Evolutionary conservation across 2,329 filamentous ascomycete genomes (phyloP).

Genomic region (Zymoseptoria crescenta): DNA sequence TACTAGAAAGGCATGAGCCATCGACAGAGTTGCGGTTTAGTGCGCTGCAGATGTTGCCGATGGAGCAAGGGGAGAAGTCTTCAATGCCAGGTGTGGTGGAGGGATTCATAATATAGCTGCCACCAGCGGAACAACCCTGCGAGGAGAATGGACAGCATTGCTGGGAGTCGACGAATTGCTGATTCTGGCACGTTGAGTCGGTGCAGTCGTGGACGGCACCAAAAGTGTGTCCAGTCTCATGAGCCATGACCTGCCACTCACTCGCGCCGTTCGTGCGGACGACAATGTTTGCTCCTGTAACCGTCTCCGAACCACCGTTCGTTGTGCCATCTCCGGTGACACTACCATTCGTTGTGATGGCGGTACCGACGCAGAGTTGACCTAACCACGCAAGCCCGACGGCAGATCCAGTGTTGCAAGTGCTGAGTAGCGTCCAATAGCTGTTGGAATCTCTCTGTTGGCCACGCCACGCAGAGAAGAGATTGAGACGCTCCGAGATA

Average conservation of each 20-base stretch:
- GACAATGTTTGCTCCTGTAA: conserved; percentile 83
- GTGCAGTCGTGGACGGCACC: conserved; percentile 93
- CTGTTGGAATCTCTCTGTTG: conserved; percentile 70
- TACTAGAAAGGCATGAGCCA: conserved; percentile 71
- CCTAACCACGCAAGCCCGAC: conserved; percentile 92
- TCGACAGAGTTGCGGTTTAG: conserved; percentile 70
- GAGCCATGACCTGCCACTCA: conserved; percentile 94
- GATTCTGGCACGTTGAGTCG: conserved; percentile 55
- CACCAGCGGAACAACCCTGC: conserved; percentile 63
- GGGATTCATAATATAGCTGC: conserved; percentile 92
- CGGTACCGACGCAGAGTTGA: conserved; percentile 63
- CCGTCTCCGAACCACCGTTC: conserved; percentile 53
- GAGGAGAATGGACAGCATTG: conserved; percentile 74
- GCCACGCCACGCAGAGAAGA: conserved; percentile 85
- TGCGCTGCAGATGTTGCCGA: conserved; percentile 91
- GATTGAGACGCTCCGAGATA: conserved; percentile 71
- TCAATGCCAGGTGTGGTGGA: conserved; percentile 67
- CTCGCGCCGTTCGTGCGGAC: conserved; percentile 59
- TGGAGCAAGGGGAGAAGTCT: conserved; percentile 75
- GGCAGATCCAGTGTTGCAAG: conserved; percentile 71
- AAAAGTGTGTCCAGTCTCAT: conserved; percentile 90
- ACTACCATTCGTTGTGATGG: conserved; percentile 39
- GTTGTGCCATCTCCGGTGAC: conserved; percentile 34
- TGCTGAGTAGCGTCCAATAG: conserved; percentile 85
- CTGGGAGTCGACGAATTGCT: conserved; percentile 50